These are phyloP conservation scores for Psilocybe subaeruginosa DNA, from an alignment of 768 basidiomycete genomes.

Conservation along the genomic window DNA sequence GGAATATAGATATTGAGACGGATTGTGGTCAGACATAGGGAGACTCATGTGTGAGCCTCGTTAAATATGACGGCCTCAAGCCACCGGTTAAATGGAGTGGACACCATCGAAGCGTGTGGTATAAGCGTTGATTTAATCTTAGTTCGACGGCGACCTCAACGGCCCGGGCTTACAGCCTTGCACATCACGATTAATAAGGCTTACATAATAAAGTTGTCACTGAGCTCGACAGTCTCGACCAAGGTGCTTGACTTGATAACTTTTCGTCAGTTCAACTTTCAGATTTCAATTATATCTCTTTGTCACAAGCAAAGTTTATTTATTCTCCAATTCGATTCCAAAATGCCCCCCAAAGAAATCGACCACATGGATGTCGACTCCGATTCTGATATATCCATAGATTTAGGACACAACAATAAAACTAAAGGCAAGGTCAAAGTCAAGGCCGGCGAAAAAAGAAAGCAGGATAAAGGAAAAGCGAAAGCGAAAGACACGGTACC, in stretches of 20 bases:
- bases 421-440: constrained; percentile 61
- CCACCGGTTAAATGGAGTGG: not conserved
- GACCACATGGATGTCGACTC: constrained; percentile 63
- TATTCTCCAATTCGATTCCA: not conserved
- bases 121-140: not conserved
- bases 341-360: constrained; percentile 35
- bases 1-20: not conserved
- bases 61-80: not conserved
- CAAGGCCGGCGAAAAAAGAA: constrained; percentile 53
- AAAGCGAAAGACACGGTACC: constrained; percentile 55
- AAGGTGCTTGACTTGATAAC: too few relatives aligned
- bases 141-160: too few relatives aligned
- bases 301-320: not conserved
- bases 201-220: too few relatives aligned
- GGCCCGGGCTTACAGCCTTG: too few relatives aligned
- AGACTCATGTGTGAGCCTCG: too few relatives aligned
- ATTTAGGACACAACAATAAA: constrained; percentile 44
- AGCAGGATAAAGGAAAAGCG: constrained; percentile 57
- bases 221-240: too few relatives aligned
- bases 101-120: not conserved
- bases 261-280: too few relatives aligned
- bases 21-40: not conserved
- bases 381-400: constrained; percentile 65
- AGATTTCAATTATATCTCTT: not conserved
- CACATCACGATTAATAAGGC: too few relatives aligned